A percentile compares a stretch with the other conserved stretches of the same genome.
phyloP scores from a whole-genome alignment of 768 basidiomycete genomes.

The Boletus edulis region DNA sequence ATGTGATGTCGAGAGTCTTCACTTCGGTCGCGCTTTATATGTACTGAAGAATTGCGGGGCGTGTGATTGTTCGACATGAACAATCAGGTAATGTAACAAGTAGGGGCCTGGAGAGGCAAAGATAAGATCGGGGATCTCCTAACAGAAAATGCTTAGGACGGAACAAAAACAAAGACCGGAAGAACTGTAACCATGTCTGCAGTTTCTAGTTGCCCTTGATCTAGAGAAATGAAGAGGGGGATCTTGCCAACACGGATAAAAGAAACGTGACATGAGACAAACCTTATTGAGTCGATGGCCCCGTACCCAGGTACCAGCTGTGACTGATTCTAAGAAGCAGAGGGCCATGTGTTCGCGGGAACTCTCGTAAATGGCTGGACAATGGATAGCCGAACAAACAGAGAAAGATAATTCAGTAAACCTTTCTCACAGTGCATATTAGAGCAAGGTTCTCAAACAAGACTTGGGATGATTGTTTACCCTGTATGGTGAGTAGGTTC shows the following conservation, averaged over 20 bases:
- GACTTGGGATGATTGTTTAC: constrained; percentile 16
- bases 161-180: constrained; percentile 16
- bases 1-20: constrained; percentile 3
- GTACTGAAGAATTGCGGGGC: constrained; percentile 8
- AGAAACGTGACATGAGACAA: constrained; percentile 31
- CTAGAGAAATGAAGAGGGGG: constrained; percentile 20
- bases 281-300: constrained; percentile 24
- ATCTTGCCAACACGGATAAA: constrained; percentile 26
- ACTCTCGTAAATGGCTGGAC: constrained; percentile 10
- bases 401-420: constrained; percentile 11
- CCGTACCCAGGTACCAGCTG: constrained; percentile 25
- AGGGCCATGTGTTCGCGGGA: constrained; percentile 17
- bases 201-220: constrained; percentile 18
- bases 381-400: constrained; percentile 13
- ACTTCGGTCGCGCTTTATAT: constrained; percentile 21
- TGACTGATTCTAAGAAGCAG: constrained; percentile 2
- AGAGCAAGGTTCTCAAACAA: constrained; percentile 7
- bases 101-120: constrained; percentile 15
- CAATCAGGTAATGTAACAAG: constrained; percentile 16
- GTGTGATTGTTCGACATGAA: constrained; percentile 17
- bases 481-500: constrained; percentile 2
- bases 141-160: constrained; percentile 13
- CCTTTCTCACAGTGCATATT: constrained; percentile 21
- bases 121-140: constrained; percentile 21
- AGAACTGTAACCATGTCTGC: constrained; percentile 7